Percentiles rank a stretch among this genome's conserved stretches.
Evolutionary conservation across 441 rosid genomes (phyloP).

Genomic region (Pelargonium citronellum): DNA sequence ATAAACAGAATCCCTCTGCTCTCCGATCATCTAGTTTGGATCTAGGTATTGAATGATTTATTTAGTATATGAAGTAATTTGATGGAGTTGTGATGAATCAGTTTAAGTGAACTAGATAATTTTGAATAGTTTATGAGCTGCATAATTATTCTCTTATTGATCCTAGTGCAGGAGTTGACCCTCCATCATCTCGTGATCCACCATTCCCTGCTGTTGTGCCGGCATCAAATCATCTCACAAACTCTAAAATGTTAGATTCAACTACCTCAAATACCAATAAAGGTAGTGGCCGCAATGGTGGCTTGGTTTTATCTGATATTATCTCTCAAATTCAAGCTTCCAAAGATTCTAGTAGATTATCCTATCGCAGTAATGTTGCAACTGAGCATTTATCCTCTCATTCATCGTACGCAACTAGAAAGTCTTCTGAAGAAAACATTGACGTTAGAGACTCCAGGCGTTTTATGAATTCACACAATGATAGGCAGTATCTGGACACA

Average conservation of each 20-base stretch:
- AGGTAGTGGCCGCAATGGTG: slow-evolving; percentile 73
- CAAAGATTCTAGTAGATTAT: slow-evolving; percentile 73
- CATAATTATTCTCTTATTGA: slow-evolving; percentile 52
- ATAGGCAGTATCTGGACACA: slow-evolving; percentile 60
- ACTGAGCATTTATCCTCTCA: slow-evolving; percentile 52
- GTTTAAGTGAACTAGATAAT: slow-evolving; percentile 13
- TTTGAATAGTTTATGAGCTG: slow-evolving; percentile 36
- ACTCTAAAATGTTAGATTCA: slow-evolving; percentile 52
- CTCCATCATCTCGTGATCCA: slow-evolving; percentile 99
- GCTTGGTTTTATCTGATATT: slow-evolving; percentile 78
- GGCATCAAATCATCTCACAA: slow-evolving; percentile 56
- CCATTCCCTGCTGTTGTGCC: slow-evolving; percentile 73
- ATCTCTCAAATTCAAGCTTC: slow-evolving; percentile 91
- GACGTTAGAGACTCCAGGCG: slow-evolving; percentile 65
- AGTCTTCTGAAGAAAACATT: slow-evolving; percentile 55
- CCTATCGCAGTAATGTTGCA: slow-evolving; percentile 48
- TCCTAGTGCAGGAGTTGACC: slow-evolving; percentile 99
- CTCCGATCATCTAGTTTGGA: slow-evolving; percentile 90
- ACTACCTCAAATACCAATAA: slow-evolving; percentile 40
- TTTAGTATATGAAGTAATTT: slow-evolving; percentile 19
- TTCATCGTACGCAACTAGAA: slow-evolving; percentile 63
- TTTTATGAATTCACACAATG: slow-evolving; percentile 43
- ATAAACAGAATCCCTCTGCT: slow-evolving; percentile 65
- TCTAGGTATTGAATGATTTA: slow-evolving; percentile 70
- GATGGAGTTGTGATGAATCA: slow-evolving; percentile 15